Evolutionary conservation across 2,329 filamentous ascomycete species (phyloP), one percentile per base, ranked within the genome.

Genomic region (Exophiala dermatitidis): DNA sequence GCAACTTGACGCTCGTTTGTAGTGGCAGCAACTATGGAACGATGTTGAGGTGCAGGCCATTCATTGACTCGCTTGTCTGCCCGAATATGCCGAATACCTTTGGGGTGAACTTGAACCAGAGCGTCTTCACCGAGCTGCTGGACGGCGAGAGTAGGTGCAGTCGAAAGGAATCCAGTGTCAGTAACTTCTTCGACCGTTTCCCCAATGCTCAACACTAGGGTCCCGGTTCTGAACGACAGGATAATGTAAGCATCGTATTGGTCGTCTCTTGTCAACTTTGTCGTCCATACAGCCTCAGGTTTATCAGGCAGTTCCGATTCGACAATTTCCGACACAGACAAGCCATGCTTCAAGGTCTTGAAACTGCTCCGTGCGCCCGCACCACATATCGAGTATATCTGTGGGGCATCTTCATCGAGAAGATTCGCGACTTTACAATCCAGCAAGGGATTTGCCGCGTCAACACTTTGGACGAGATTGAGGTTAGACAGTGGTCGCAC

Each of bases 151-250:
- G 94, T 98, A 1, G 90, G 85, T 5, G 93, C 90, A 7, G 86
- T 86, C 0, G 88, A 87, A 6, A 97, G 74, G 66, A 99, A 96
- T 0, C 91, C 90, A 6, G 90, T 95, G 66, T 97, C 90, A 5
- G 84, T 90, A 2, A 96, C 90, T 71, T 97, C 90, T 68, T 96
- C 90, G 0, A 98, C 93, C 1, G 90, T 95, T 67, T 98, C 93
- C 3, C 91, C 93, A 60, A 98, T 96, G 65, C 90, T 94, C 10
- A 98, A 76, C 1, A 97, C 90, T 8, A 97, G 77, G 0, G 93
- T 98, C 31, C 84, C 86, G 62, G 94, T 94, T 37, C 85, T 84
- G 65, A 95, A 93, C 2, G 90, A 95, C 3, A 99, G 77, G n/a
- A 98, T 82, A 56, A 98, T 95, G 66, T 97, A 96, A 0, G 89